These are phyloP conservation scores for Serendipita vermifera DNA, from an alignment of 768 basidiomycete genomes.

Conservation along the genomic window DNA sequence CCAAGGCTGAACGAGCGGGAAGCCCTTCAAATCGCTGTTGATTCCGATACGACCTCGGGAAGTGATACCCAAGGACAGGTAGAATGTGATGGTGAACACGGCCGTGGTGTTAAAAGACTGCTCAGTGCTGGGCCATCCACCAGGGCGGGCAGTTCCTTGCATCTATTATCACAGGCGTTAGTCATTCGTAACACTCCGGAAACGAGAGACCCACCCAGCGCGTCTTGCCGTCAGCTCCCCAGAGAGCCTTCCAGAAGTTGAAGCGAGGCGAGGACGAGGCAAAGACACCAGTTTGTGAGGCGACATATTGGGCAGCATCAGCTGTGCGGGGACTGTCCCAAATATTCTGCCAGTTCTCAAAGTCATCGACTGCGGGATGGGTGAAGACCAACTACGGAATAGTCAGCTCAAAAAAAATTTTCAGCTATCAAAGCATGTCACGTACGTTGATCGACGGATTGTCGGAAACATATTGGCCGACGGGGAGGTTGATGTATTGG, in stretches of 20 bases:
- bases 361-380: constrained; percentile 47
- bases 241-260: constrained; percentile 51
- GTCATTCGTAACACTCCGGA: not conserved
- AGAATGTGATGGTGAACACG: constrained; percentile 47
- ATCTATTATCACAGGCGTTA: constrained; percentile 23
- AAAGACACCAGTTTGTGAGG: constrained; percentile 40
- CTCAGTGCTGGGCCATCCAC: constrained; percentile 36
- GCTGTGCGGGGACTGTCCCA: constrained; percentile 42
- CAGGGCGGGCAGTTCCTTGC: constrained; percentile 53
- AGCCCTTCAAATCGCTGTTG: constrained; percentile 36
- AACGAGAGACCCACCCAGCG: constrained; percentile 31
- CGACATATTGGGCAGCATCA: constrained; percentile 43
- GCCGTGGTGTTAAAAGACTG: constrained; percentile 41
- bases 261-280: constrained; percentile 38
- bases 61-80: constrained; percentile 44
- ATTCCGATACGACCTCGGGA: constrained; percentile 53
- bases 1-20: constrained; percentile 42
- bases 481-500: constrained; percentile 47
- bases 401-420: not conserved
- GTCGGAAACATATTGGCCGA: constrained; percentile 40
- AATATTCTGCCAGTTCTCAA: constrained; percentile 51
- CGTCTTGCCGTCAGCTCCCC: constrained; percentile 32
- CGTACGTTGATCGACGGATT: constrained; percentile 47
- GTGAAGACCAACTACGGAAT: constrained; percentile 37
- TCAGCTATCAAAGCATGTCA: not conserved